Conservation (phyloP, 129 eudicot genomes). For the Lactuca sativa region DNA sequence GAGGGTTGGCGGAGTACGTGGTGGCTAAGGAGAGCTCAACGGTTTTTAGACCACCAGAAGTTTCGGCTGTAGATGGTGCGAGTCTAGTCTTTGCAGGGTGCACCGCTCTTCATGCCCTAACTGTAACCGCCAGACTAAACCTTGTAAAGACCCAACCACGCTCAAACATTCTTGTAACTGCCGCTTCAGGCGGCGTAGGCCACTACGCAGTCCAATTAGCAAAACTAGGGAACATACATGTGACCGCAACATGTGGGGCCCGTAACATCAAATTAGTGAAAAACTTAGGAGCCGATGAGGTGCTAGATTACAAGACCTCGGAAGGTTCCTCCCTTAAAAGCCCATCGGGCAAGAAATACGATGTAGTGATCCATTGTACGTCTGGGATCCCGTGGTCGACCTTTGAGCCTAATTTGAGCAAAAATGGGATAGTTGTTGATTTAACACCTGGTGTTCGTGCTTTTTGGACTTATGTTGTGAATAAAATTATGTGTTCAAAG, state of each 20-base stretch:
- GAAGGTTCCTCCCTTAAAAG: constrained; percentile 64
- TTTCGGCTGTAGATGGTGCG: constrained; percentile 61
- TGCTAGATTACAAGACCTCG: constrained; percentile 56
- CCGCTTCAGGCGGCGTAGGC: constrained; percentile 71
- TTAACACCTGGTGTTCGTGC: constrained; percentile 45
- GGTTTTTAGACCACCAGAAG: constrained; percentile 50
- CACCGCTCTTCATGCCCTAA: constrained; percentile 56
- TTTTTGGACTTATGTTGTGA: constrained; percentile 51
- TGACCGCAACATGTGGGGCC: constrained; percentile 68
- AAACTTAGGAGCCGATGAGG: constrained; percentile 64
- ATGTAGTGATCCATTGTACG: constrained; percentile 49
- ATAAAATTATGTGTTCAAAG: constrained; percentile 58
- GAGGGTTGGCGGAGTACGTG: constrained; percentile 61
- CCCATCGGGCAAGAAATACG: constrained; percentile 64
- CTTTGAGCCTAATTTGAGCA: constrained; percentile 44
- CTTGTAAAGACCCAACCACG: constrained; percentile 48
- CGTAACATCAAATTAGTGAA: constrained; percentile 58
- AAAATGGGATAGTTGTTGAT: constrained; percentile 56
- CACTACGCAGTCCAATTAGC: constrained; percentile 73
- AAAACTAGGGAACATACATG: constrained; percentile 57
- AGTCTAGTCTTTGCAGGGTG: constrained; percentile 47
- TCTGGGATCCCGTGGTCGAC: constrained; percentile 53
- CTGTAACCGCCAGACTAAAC: constrained; percentile 40
- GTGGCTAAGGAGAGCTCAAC: constrained; percentile 47
- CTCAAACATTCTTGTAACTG: constrained; percentile 54